These are phyloP conservation scores for Metschnikowia koreensis DNA, from an alignment of 805 yeast species.

Conservation along the genomic window DNA sequence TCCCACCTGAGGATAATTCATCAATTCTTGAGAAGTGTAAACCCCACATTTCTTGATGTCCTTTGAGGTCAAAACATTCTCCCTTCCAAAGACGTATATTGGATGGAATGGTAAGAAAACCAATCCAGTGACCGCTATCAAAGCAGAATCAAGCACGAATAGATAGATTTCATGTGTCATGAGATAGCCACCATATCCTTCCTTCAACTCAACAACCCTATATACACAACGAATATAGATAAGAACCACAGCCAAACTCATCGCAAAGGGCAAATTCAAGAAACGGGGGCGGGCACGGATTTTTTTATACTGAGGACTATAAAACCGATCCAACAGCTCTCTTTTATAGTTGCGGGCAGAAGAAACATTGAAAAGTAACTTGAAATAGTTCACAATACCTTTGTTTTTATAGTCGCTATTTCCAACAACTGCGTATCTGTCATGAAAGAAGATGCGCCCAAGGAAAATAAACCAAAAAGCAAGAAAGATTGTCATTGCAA, in stretches of 20 bases:
- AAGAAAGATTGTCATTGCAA: conserved; percentile 38
- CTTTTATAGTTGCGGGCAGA: conserved; percentile 24
- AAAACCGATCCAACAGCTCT: conserved; percentile 27
- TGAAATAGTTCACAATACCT: conserved; percentile 24
- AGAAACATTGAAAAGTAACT: conserved; percentile 26
- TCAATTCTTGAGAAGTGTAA: not conserved
- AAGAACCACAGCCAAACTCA: conserved; percentile 32
- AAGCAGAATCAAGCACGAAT: conserved; percentile 38
- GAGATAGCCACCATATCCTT: conserved; percentile 39
- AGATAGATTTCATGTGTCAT: conserved; percentile 35
- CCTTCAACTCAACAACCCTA: conserved; percentile 41
- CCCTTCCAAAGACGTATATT: conserved; percentile 32
- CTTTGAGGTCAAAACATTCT: conserved; percentile 16
- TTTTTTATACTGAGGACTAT: conserved; percentile 26
- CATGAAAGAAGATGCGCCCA: conserved; percentile 30
- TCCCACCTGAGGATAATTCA: not conserved
- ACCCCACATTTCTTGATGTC: conserved; percentile 6
- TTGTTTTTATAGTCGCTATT: conserved; percentile 12
- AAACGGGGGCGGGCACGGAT: conserved; percentile 28
- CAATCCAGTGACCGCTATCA: conserved; percentile 37
- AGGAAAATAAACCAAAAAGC: conserved; percentile 38
- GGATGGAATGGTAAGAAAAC: conserved; percentile 41
- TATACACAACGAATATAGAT: conserved; percentile 39
- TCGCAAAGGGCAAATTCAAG: conserved; percentile 33
- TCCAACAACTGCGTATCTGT: conserved; percentile 14